A percentile compares a stretch with the other conserved stretches of the same genome.
phyloP scores from a whole-genome alignment of 129 eudicot genomes.

The Flaveria ramosissima region DNA sequence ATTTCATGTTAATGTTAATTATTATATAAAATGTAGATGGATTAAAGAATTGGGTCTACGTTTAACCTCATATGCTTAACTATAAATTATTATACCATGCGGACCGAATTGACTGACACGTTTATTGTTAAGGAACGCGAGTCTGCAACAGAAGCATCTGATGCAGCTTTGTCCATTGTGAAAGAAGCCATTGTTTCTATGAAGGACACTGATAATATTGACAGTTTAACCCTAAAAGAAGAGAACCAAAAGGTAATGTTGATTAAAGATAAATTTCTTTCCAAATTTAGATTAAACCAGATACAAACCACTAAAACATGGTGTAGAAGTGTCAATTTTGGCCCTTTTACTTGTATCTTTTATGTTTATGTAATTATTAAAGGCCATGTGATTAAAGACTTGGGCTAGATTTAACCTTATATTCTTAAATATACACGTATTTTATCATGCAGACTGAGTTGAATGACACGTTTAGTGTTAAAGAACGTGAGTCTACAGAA shows the following conservation, averaged over 20 bases:
- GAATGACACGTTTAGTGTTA: slow-evolving; percentile 41
- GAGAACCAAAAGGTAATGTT: slow-evolving; percentile 28
- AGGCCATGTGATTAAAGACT: not conserved
- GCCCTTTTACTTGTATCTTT: not conserved
- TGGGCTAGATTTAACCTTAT: not conserved
- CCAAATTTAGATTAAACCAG: not conserved
- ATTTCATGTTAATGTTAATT: not conserved
- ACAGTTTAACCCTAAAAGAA: slow-evolving; percentile 12
- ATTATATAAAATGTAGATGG: not conserved
- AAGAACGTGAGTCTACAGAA: slow-evolving; percentile 58
- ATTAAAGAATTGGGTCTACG: not conserved
- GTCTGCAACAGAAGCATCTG: slow-evolving; percentile 62
- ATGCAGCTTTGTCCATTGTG: too few relatives aligned
- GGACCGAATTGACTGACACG: slow-evolving; percentile 34
- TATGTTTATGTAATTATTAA: not conserved
- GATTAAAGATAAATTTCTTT: not conserved
- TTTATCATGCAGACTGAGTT: slow-evolving; percentile 30
- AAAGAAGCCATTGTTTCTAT: slow-evolving; percentile 23
- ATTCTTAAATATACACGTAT: not conserved
- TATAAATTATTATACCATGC: slow-evolving; percentile 2
- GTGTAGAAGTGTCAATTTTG: slow-evolving; percentile 1
- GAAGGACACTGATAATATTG: slow-evolving; percentile 20
- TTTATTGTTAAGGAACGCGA: slow-evolving; percentile 55
- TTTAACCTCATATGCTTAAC: not conserved
- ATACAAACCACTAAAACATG: not conserved